These are phyloP conservation scores for Calonectria hawksworthii DNA, from an alignment of 2,329 filamentous ascomycete species.

Conservation along the genomic window DNA sequence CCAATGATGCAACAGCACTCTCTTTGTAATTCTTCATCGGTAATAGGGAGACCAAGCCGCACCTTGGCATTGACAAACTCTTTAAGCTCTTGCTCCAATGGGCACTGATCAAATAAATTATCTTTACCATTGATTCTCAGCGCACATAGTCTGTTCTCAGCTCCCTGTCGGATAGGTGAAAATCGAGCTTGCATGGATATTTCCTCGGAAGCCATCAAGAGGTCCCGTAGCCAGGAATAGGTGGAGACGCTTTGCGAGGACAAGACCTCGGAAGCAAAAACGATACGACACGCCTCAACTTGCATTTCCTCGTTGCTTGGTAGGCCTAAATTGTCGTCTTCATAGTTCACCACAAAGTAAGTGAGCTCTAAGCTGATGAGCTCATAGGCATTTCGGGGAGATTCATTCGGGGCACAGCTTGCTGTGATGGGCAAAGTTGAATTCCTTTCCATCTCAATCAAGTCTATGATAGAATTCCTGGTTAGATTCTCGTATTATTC, in stretches of 20 bases:
- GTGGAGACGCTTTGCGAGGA: slow-evolving; percentile 56
- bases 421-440: slow-evolving; percentile 68
- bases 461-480: too few relatives aligned
- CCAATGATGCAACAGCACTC: slow-evolving; percentile 72
- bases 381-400: slow-evolving; percentile 71
- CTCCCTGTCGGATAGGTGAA: slow-evolving; percentile 60
- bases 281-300: slow-evolving; percentile 69
- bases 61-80: slow-evolving; percentile 66
- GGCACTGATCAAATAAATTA: slow-evolving; percentile 69
- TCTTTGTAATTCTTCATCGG: slow-evolving; percentile 71
- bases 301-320: slow-evolving; percentile 68
- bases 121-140: slow-evolving; percentile 71
- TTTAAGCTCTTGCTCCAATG: slow-evolving; percentile 67
- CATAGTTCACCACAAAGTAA: slow-evolving; percentile 63
- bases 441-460: slow-evolving; percentile 74
- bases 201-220: slow-evolving; percentile 65
- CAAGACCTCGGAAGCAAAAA: slow-evolving; percentile 67
- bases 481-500: too few relatives aligned
- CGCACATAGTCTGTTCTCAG: slow-evolving; percentile 61
- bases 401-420: slow-evolving; percentile 57
- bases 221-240: slow-evolving; percentile 69
- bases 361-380: slow-evolving; percentile 70
- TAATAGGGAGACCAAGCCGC: slow-evolving; percentile 69
- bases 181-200: slow-evolving; percentile 61
- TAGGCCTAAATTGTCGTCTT: slow-evolving; percentile 54